Evolutionary conservation across 192 early-diverging fungal species (phyloP), one percentile per base, ranked within the genome.

Genomic region (Gigaspora rosea): DNA sequence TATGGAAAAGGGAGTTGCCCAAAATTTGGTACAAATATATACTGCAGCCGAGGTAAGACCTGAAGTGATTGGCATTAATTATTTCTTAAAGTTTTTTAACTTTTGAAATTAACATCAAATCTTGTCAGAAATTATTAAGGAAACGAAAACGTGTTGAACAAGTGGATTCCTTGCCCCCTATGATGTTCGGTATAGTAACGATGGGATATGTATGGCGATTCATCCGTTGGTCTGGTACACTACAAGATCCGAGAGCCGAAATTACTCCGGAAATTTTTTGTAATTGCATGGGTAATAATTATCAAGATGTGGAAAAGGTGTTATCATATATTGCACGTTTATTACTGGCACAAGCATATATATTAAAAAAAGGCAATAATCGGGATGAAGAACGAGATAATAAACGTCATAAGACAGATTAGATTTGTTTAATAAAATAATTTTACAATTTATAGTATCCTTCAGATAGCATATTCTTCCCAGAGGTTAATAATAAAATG

Each of bases 11-110:
- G 75, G 63, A n/a, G 48, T 76, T 33, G 51, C 75, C 5, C 61
- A 76, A 76, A 76, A 76, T 76, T 54, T 76, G 16, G 48, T 76
- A 49, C 75, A 76, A 50, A 11, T 76, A 1, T 67, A 76, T 54
- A 64, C 41, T 76, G 75, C 75, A 54, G 61, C 12, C 8, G 75
- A 76, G 62, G 47, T 76, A 76, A 66, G 33, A 41, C 3, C 13
- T 49, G 11, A 32, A 56, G 11, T 16, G n/a, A 47, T 35, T 75
- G 36, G 36, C 18, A 13, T 75, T 75, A 49, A 8, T 59, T 35
- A 27, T 32, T 27, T 48, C 32, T 33, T 75, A 9, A 46, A 22
- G 22, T 36, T 63, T 62, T 33, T 63, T 36, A 73, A 58, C 58
- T 50, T 5, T 20, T 73, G 18, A 47, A 20, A 52, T 48, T 71